phyloP scores from a whole-genome alignment of 257 asterid genomes.

The Echites panduratus region DNA sequence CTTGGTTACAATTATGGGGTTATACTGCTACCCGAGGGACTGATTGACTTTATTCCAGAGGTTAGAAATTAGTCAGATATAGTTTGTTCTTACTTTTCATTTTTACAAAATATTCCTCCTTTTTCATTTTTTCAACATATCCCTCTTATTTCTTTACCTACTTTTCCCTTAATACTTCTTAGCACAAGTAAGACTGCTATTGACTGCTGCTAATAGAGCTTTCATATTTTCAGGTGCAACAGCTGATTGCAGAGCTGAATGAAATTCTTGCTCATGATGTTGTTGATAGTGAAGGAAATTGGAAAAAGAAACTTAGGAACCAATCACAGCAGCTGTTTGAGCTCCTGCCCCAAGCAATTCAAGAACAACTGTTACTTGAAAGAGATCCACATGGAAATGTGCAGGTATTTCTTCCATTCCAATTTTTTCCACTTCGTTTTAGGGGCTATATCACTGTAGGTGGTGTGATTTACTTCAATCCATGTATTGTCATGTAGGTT shows the following conservation, averaged over 20 bases:
- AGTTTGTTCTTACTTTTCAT: background rate
- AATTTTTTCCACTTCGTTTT: background rate
- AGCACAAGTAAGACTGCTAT: background rate
- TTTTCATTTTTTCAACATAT: background rate
- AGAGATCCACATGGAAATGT: conserved; percentile 99
- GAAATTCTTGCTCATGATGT: conserved; percentile 92
- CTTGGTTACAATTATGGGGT: conserved; percentile 90
- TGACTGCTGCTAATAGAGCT: background rate
- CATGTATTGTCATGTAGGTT: conserved; percentile 37
- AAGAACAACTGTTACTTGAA: conserved; percentile 92
- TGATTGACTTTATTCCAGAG: conserved; percentile 98
- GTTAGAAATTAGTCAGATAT: conserved; percentile 23
- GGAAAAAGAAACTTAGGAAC: conserved; percentile 80
- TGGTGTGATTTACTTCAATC: background rate
- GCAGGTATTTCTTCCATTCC: conserved; percentile 43
- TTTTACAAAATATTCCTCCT: background rate
- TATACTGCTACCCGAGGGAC: conserved; percentile 92
- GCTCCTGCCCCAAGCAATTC: conserved; percentile 79
- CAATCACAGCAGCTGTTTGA: conserved; percentile 78
- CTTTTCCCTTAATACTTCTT: background rate
- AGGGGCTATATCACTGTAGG: background rate
- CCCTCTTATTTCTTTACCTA: too few species aligned
- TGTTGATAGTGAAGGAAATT: conserved; percentile 79
- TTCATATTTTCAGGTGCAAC: conserved; percentile 66
- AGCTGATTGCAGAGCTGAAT: conserved; percentile 83